These are phyloP conservation scores for Limonium bicolor DNA, from an alignment of 148 eudicot genomes.

Conservation along the genomic window DNA sequence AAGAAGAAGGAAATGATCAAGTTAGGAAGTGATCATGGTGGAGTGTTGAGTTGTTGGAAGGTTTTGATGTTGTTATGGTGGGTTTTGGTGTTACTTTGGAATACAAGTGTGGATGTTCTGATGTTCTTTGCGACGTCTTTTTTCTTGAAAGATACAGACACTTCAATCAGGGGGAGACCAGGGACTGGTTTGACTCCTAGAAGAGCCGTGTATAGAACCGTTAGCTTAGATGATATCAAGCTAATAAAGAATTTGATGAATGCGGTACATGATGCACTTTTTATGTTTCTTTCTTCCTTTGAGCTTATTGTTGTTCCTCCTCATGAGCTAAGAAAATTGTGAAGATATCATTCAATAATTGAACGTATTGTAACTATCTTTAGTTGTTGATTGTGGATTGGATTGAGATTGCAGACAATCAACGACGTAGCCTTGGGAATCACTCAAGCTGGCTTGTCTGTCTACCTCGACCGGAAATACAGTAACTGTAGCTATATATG, in stretches of 20 bases:
- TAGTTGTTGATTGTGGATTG: no score
- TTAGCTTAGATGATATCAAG: constrained; percentile 18
- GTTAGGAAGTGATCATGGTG: no score
- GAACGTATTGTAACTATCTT: no score
- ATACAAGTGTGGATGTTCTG: constrained; percentile 6
- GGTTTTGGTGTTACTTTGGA: constrained; percentile 8
- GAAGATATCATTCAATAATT: no score
- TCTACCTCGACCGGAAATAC: no score
- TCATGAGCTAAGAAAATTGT: no score
- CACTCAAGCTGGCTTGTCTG: no score
- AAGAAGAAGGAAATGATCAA: neutral
- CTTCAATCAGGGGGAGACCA: constrained; percentile 10
- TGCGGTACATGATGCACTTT: constrained; percentile 5
- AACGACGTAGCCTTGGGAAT: no score
- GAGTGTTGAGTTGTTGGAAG: neutral
- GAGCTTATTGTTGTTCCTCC: no score
- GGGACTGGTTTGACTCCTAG: constrained; percentile 10
- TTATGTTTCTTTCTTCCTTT: no score
- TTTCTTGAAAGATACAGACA: constrained; percentile 14
- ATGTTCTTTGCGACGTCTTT: constrained; percentile 10
- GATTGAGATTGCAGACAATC: no score
- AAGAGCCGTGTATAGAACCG: constrained; percentile 7
- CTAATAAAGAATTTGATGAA: constrained; percentile 16
- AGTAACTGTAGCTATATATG: no score
- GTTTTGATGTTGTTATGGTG: neutral